A percentile compares a stretch with the other conserved stretches of the same genome.
phyloP scores from a whole-genome alignment of 805 yeast genomes.

The Schwanniomyces pseudopolymorphus region DNA sequence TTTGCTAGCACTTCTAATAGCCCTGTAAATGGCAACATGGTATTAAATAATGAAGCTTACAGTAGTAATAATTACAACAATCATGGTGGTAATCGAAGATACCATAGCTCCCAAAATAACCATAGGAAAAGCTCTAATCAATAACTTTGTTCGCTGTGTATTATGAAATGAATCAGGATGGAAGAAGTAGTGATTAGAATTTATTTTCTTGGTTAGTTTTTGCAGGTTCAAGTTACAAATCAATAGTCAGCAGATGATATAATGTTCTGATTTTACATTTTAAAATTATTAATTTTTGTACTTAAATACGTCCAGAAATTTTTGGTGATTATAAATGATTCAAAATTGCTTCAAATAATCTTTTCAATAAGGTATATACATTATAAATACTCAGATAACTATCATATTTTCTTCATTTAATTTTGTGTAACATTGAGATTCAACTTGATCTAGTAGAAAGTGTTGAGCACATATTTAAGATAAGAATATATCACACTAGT shows the following conservation, averaged over 20 bases:
- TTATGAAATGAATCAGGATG: neutral
- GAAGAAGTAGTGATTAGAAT: neutral
- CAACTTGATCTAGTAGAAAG: neutral
- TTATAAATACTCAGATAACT: neutral
- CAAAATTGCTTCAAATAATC: neutral
- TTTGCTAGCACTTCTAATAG: conserved; percentile 23
- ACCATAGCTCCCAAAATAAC: conserved; percentile 4
- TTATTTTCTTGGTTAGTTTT: conserved; percentile 1
- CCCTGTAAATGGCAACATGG: conserved; percentile 28
- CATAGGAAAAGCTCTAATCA: conserved; percentile 13
- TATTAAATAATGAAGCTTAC: conserved; percentile 15
- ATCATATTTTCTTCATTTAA: no score
- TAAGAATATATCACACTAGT: neutral
- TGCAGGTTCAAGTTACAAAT: conserved; percentile 4
- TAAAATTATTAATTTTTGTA: no score
- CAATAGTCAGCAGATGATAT: neutral
- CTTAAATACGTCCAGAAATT: neutral
- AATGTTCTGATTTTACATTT: neutral
- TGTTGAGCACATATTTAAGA: neutral
- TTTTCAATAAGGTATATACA: neutral
- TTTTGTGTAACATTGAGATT: neutral
- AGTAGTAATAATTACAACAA: conserved; percentile 10
- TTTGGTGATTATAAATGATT: neutral
- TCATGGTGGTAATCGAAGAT: conserved; percentile 14
- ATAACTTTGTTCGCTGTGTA: neutral